Base-by-base conservation (phyloP, 257 asterid species). In the Przewalskia tangutica region DNA sequence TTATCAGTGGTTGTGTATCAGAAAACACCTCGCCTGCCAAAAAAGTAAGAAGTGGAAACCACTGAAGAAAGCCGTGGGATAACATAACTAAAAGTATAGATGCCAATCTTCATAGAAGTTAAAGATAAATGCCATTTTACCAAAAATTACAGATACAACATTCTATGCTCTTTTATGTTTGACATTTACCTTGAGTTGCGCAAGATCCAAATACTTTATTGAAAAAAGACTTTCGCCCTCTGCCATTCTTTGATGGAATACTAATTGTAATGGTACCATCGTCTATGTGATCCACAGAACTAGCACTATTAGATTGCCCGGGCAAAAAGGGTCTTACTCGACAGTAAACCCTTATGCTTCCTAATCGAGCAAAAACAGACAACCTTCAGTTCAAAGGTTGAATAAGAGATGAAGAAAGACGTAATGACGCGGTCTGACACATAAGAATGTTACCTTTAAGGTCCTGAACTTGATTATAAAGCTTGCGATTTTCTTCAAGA, bases 381-480 rank as follows among this genome's bases (percentile, higher is more conserved):
- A 42, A 83, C 27, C 59, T 7, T 73, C 82, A 71, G 65, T 82
- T 80, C 62, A 56, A 50, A 50, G 46, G 46, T 17, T 75, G 80
- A 50, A 9, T 50, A 23, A 75, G 48, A 75, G 80, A 50, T 75
- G 80, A 51, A 75, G 80, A 50, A 75, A 50, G 80, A 51, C 9
- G 50, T 27, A 23, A 8, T 7, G 63, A 51, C 0, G 2, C 7
- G 80, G 80, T 64, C 65, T 38, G 20, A 18, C 20, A 40, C 51
- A 27, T 64, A 51, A 63, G 73, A 8, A 54, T 27, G 58, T 83
- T 88, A 96, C 99, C 99, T 83, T 93, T 96, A 42, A 96, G 93
- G 87, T 96, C 99, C 85, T 96, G 99, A 83, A 96, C 99, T 94
- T 96, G 97, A 88, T 96, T 96, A 88, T 94, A 96, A 53, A 96